Base-by-base conservation (phyloP, 345 rosid genomes). In the Raphanus raphanistrum region DNA sequence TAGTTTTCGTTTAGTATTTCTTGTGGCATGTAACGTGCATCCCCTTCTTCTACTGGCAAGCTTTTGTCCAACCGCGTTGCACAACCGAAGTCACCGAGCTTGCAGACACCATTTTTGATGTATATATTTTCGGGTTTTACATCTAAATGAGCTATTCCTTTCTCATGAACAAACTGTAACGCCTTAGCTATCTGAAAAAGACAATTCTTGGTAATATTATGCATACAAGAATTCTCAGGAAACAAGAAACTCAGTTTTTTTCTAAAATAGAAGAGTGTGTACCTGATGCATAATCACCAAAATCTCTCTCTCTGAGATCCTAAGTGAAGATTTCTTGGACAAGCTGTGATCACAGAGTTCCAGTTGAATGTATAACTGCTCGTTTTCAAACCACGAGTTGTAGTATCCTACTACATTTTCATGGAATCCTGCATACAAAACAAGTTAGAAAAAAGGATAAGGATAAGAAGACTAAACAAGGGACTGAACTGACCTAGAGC, bases 21-120 rank as follows among this genome's bases (percentile, higher is more conserved):
- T 77, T 87, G 99, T 61, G 99, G 99, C 99, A 96, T 96, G 82
- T 96, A 96, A 25, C 97, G 96, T 52, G 93, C 99, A 84, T 96
- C 99, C 5, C 98, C 99, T 86, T 96, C 99, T 71, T 96, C 98
- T 61, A 96, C 75, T 43, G 97, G 92, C 48, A 96, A 84, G 83
- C 90, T 93, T 85, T 85, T 87, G 74, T 93, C 84, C 17, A 93
- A 88, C 54, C 86, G 91, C 38, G 96, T 96, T 29, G 99, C 97
- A 81, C 95, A 93, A 72, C 99, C 99, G 70, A 96, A 91, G 80
- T 96, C 99, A 31, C 98, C 99, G 6, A 96, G 94, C 83, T 96
- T 96, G 77, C 87, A 88, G 36, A 86, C 81, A 72, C 93, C 88
- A 15, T 86, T 85, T 83, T 90, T 93, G 41, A 89, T 86, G 84